Conservation (phyloP, 2,329 filamentous ascomycete genomes). For the Phoma sp. region DNA sequence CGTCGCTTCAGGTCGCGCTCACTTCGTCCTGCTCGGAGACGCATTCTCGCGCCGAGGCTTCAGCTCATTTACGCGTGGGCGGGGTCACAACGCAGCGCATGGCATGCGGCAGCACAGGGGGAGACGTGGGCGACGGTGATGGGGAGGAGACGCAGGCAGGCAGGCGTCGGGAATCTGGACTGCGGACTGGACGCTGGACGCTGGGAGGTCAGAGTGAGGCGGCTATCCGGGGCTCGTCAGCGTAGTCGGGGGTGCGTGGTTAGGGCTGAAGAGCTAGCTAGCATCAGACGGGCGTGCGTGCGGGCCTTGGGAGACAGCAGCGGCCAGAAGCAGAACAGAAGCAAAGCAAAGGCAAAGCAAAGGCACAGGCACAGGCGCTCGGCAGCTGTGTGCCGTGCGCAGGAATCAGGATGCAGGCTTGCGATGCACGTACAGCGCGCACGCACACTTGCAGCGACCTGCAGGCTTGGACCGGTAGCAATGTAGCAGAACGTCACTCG, state of each 20-base stretch:
- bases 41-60: conserved; percentile 42
- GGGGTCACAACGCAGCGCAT: conserved; percentile 38
- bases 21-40: conserved; percentile 48
- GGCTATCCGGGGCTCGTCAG: conserved; percentile 2
- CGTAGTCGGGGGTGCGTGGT: neutral
- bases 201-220: neutral
- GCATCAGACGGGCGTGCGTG: neutral
- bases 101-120: conserved; percentile 31
- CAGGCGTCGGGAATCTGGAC: neutral
- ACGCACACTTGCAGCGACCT: no score
- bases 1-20: conserved; percentile 52
- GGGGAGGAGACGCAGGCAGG: neutral
- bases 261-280: neutral
- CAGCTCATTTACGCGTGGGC: conserved; percentile 45
- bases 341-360: neutral
- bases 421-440: no score
- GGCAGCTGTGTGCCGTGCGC: neutral
- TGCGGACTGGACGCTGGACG: neutral
- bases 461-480: no score
- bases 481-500: neutral
- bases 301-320: neutral
- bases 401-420: no score
- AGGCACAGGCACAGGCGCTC: no score
- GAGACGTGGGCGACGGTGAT: neutral
- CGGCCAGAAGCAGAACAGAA: neutral